Base-by-base conservation (phyloP, 805 yeast species). In the Suhomyces vadensis region DNA sequence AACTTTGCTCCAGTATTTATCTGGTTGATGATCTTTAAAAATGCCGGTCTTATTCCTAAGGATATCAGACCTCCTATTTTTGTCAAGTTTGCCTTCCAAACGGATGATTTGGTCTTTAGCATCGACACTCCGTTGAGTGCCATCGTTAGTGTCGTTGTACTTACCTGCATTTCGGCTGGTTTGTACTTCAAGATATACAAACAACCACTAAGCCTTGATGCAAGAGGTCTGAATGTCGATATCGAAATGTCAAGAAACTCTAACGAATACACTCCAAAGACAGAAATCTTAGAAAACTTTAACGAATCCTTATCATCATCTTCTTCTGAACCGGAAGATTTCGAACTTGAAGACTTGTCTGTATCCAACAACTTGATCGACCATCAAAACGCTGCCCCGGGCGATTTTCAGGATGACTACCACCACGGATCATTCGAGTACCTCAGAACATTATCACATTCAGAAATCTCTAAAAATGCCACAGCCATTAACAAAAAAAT, bases 1-100 rank as follows among this genome's bases (percentile, higher is more conserved):
- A 79, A 78, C 56, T 82, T 82, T 57, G 57, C 71, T 1, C 81
- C 81, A 0, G 74, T 82, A 2, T 64, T 77, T 29, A 52, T 73
- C 16, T 82, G 87, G 87, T 61, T 82, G 33, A 44, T 61, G 31
- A 73, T 79, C 17, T 82, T 82, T 64, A 77, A 80, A 57, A 73
- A 81, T 53, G 86, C 87, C 1, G 81, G 80, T 1, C 31, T 54
- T 46, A 79, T 79, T 31, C 87, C 89, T 6, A 71, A 65, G 21
- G 63, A 62, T 4, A 67, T 74, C 50, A 66, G 87, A 47, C 88
- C 87, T 0, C 44, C 54, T 8, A 78, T 81, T 48, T 73, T 74
- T 54, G 79, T 78, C 37, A 67, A 74, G 43, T 53, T 78, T 16
- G 69, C 76, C 9, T 71, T 68, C 46, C 62, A 68, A 40, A 51